Percentiles rank a stretch among this genome's conserved stretches.
These are phyloP conservation scores for Dendrothele bispora DNA, from an alignment of 768 basidiomycete genomes.

Conservation along the genomic window DNA sequence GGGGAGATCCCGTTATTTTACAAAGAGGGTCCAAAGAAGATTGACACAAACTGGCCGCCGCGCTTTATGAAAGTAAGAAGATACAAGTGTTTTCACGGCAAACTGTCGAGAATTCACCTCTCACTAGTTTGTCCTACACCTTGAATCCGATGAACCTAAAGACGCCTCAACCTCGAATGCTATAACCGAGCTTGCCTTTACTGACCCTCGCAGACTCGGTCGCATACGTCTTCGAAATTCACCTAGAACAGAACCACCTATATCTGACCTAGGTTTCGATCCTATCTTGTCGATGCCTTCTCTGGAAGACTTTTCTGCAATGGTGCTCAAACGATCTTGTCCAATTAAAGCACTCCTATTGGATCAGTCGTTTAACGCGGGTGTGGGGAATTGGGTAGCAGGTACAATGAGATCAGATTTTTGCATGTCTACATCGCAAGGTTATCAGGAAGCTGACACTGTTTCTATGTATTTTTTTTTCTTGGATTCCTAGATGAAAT, in stretches of 20 bases:
- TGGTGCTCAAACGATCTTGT: conserved; percentile 54
- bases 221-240: conserved; percentile 62
- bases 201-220: conserved; percentile 70
- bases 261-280: conserved; percentile 75
- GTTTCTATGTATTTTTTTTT: background rate
- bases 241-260: conserved; percentile 65
- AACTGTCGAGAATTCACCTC: background rate
- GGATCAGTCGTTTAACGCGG: conserved; percentile 79
- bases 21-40: conserved; percentile 40
- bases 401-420: conserved; percentile 48
- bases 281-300: conserved; percentile 70
- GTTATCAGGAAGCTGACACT: conserved; percentile 9
- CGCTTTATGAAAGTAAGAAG: conserved; percentile 68
- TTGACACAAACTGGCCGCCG: conserved; percentile 60
- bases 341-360: conserved; percentile 76
- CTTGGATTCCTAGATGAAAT: conserved; percentile 55
- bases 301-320: conserved; percentile 46
- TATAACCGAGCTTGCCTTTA: conserved; percentile 59
- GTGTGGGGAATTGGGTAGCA: conserved; percentile 83
- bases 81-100: background rate
- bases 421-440: too few species aligned
- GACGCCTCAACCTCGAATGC: too few species aligned
- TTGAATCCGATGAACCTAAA: conserved; percentile 39
- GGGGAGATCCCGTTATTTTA: conserved; percentile 51
- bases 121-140: conserved; percentile 60